These are phyloP conservation scores for Citrus trifoliata DNA, from an alignment of 345 rosid genomes.

Conservation along the genomic window DNA sequence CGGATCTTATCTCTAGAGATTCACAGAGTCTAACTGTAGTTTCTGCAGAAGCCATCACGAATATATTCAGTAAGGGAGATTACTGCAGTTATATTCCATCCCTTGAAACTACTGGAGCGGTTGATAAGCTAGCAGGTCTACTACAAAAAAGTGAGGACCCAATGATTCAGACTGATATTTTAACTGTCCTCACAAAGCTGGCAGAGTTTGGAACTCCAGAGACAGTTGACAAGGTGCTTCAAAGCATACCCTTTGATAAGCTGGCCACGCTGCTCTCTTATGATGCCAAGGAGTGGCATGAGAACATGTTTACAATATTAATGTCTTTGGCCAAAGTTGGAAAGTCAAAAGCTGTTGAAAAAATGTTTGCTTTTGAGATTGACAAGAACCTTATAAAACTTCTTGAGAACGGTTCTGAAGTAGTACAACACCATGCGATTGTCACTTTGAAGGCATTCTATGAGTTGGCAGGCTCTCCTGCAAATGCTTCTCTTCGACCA, in stretches of 20 bases:
- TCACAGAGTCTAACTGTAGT: conserved; percentile 18
- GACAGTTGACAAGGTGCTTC: conserved; percentile 30
- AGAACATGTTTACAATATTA: conserved; percentile 26
- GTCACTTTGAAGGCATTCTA: conserved; percentile 31
- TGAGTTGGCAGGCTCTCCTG: conserved; percentile 20
- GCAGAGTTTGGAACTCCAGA: conserved; percentile 28
- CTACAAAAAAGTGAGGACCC: conserved; percentile 22
- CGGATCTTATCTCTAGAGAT: conserved; percentile 24
- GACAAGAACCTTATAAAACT: conserved; percentile 27
- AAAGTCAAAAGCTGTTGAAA: conserved; percentile 32
- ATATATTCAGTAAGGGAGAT: conserved; percentile 19
- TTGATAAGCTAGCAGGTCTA: conserved; percentile 21
- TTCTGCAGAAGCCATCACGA: conserved; percentile 27
- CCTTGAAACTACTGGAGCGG: conserved; percentile 17
- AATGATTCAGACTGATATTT: conserved; percentile 17
- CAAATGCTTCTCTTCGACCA: conserved; percentile 17
- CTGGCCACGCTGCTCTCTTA: conserved; percentile 21
- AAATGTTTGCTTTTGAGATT: conserved; percentile 28
- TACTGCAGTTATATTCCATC: conserved; percentile 23
- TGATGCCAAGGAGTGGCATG: conserved; percentile 23
- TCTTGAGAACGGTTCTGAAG: conserved; percentile 26
- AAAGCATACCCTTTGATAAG: conserved; percentile 21
- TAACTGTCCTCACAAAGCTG: conserved; percentile 27
- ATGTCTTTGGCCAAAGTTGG: conserved; percentile 32
- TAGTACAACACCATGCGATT: conserved; percentile 27